Percentiles rank a stretch among this genome's conserved stretches.
Conservation (phyloP, 306 rosid genomes). For the Mucuna pruriens region DNA sequence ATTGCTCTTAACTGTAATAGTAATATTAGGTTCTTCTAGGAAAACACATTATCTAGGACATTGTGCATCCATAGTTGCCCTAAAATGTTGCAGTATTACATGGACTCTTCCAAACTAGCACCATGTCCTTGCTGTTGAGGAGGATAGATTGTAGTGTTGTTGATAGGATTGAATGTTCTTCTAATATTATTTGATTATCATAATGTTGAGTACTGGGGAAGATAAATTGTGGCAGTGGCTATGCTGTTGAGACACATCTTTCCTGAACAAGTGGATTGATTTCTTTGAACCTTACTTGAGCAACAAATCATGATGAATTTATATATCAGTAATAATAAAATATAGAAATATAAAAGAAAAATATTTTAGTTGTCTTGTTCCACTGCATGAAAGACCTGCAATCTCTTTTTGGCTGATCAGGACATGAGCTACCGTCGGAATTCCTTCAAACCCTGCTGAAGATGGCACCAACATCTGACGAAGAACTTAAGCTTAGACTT, state of each 20-base stretch:
- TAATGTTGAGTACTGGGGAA: neutral
- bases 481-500: slow-evolving; percentile 89
- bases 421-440: slow-evolving; percentile 87
- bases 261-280: slow-evolving; percentile 6
- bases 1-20: slow-evolving; percentile 12
- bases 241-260: neutral
- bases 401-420: slow-evolving; percentile 55
- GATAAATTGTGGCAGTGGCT: slow-evolving; percentile 7
- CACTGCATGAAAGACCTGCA: slow-evolving; percentile 34
- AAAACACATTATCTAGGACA: neutral
- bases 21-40: slow-evolving; percentile 27
- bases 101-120: slow-evolving; percentile 14
- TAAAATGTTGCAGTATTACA: neutral
- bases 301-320: neutral
- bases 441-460: slow-evolving; percentile 81
- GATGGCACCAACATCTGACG: slow-evolving; percentile 95
- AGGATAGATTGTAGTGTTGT: slow-evolving; percentile 11
- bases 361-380: slow-evolving; percentile 22
- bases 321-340: slow-evolving; percentile 18
- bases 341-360: slow-evolving; percentile 8
- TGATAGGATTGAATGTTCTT: neutral
- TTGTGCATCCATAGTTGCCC: neutral
- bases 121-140: neutral
- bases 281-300: slow-evolving; percentile 5
- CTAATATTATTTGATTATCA: neutral